These are phyloP conservation scores for Apiospora hydei DNA, from an alignment of 2,329 filamentous ascomycete genomes.

Conservation along the genomic window DNA sequence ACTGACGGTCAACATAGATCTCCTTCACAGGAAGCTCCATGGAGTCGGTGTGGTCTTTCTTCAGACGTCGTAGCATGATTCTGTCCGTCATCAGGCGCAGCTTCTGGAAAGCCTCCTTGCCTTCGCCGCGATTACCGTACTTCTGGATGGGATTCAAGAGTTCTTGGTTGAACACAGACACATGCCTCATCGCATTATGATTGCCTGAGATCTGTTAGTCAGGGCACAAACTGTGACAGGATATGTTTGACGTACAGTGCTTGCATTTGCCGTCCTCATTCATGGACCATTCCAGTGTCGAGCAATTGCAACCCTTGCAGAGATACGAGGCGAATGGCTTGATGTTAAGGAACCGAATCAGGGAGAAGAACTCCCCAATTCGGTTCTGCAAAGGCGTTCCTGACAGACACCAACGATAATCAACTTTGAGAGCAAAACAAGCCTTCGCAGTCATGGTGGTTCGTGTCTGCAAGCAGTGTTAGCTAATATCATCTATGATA, in stretches of 20 bases:
- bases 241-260: background rate
- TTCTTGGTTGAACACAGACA: slow-evolving; percentile 93
- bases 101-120: slow-evolving; percentile 77
- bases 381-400: slow-evolving; percentile 96
- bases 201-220: slow-evolving; percentile 24
- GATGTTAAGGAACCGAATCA: slow-evolving; percentile 90
- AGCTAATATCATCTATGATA: slow-evolving; percentile 1
- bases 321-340: slow-evolving; percentile 92
- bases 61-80: slow-evolving; percentile 95
- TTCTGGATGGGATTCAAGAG: slow-evolving; percentile 82
- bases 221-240: slow-evolving; percentile 34
- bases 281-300: slow-evolving; percentile 83
- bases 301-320: slow-evolving; percentile 86
- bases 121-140: slow-evolving; percentile 66
- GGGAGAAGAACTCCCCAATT: slow-evolving; percentile 95
- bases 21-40: slow-evolving; percentile 98
- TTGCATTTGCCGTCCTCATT: slow-evolving; percentile 75
- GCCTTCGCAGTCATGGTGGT: slow-evolving; percentile 93
- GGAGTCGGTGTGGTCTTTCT: slow-evolving; percentile 89
- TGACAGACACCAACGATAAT: slow-evolving; percentile 94
- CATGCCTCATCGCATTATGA: slow-evolving; percentile 53
- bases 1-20: slow-evolving; percentile 89
- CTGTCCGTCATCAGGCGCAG: slow-evolving; percentile 87
- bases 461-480: slow-evolving; percentile 60
- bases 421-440: slow-evolving; percentile 87